Evolutionary conservation across 305 asterid genomes (phyloP).

Genomic region (Solanum aculeatissimum): DNA sequence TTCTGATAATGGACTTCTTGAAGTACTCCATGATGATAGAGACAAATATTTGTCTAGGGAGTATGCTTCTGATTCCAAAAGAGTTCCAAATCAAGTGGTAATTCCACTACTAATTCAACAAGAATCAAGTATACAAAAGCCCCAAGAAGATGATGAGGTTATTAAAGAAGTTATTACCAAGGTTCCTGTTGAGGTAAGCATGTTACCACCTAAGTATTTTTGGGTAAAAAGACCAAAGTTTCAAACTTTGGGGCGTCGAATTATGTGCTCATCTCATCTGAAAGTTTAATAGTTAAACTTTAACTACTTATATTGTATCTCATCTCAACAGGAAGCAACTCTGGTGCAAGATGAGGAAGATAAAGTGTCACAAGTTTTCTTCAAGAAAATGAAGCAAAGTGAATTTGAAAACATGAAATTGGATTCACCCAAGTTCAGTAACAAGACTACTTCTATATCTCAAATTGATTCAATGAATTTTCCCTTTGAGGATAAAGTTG

Average conservation of each 20-base stretch:
- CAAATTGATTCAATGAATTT: not conserved
- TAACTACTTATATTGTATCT: not conserved
- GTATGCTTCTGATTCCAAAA: not conserved
- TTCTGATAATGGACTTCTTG: slow-evolving; percentile 50
- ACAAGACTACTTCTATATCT: not conserved
- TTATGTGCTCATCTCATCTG: not conserved
- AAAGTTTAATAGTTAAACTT: not conserved
- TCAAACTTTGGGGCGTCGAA: not conserved
- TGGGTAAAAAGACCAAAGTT: not conserved
- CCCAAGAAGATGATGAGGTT: slow-evolving; percentile 9
- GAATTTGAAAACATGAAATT: slow-evolving; percentile 75
- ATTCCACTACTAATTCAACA: slow-evolving; percentile 15
- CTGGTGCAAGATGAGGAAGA: slow-evolving; percentile 23
- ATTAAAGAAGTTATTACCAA: not conserved
- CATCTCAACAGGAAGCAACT: not conserved
- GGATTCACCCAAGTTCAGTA: slow-evolving; percentile 42
- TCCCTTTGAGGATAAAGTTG: slow-evolving; percentile 1
- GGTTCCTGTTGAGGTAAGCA: not conserved
- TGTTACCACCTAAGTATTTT: not conserved
- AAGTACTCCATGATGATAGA: slow-evolving; percentile 43
- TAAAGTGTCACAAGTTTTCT: slow-evolving; percentile 53
- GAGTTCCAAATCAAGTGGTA: slow-evolving; percentile 8
- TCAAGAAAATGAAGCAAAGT: slow-evolving; percentile 58
- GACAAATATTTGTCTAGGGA: slow-evolving; percentile 29
- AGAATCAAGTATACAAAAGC: not conserved